Evolutionary conservation across 768 basidiomycete species (phyloP).

Genomic region (Lepiota venenata): DNA sequence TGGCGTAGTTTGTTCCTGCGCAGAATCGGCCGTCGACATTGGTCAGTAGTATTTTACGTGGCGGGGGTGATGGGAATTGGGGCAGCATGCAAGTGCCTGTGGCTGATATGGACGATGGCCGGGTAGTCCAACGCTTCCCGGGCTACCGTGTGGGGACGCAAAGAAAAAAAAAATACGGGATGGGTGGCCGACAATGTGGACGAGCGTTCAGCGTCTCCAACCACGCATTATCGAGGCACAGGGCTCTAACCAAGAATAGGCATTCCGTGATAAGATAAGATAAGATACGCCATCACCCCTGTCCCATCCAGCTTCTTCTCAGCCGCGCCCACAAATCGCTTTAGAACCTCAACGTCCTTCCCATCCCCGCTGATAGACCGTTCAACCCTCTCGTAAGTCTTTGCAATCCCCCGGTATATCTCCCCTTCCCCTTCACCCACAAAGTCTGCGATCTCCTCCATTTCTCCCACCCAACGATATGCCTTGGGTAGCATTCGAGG

Average conservation of each 20-base stretch:
- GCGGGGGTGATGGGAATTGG: not conserved
- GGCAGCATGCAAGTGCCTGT: not conserved
- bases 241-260: conserved; percentile 9
- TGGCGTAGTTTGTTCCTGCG: conserved; percentile 1
- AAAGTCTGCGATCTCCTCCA: conserved; percentile 60
- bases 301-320: conserved; percentile 18
- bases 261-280: conserved; percentile 8
- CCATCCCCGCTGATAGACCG: conserved; percentile 30
- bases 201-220: conserved; percentile 2
- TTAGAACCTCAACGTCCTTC: conserved; percentile 36
- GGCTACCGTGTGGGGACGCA: not conserved
- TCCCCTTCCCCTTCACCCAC: conserved; percentile 42
- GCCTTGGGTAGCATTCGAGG: conserved; percentile 58
- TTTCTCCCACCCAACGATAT: conserved; percentile 61
- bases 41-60: conserved; percentile 1
- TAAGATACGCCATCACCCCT: conserved; percentile 12
- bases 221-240: conserved; percentile 10
- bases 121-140: not conserved
- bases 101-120: not conserved
- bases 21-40: conserved; percentile 1
- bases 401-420: conserved; percentile 45
- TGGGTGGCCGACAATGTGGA: not conserved
- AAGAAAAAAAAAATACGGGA: not conserved
- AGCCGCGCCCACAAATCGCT: conserved; percentile 44
- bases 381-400: conserved; percentile 42